Conservation (phyloP, 176 grass and related monocot genomes). For the Paspalum vaginatum region DNA sequence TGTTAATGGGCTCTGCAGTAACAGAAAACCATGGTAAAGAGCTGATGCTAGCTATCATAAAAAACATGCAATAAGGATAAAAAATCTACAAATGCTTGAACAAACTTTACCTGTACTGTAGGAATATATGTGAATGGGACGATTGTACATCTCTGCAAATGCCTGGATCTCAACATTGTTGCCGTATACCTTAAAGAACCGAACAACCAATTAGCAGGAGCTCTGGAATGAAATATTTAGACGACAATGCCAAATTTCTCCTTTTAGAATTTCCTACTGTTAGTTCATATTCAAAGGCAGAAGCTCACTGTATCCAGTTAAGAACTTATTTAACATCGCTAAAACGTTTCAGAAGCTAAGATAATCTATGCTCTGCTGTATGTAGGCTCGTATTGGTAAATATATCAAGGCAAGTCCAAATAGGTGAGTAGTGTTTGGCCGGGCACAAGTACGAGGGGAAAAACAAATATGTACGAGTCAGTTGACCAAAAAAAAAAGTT, state of each 20-base stretch:
- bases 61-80: constrained; percentile 5
- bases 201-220: constrained; percentile 19
- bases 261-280: background rate
- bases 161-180: constrained; percentile 99
- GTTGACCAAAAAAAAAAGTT: background rate
- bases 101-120: constrained; percentile 72
- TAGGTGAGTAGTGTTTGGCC: constrained; percentile 8
- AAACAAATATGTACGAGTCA: background rate
- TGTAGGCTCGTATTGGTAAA: constrained; percentile 6
- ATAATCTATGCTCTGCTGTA: background rate
- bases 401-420: constrained; percentile 20
- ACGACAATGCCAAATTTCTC: constrained; percentile 3
- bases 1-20: constrained; percentile 94
- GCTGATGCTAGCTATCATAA: background rate
- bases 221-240: constrained; percentile 24
- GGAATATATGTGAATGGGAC: constrained; percentile 97
- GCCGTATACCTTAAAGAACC: constrained; percentile 84
- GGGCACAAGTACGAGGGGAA: background rate
- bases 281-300: constrained; percentile 8
- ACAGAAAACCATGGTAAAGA: constrained; percentile 36
- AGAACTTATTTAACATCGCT: background rate
- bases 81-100: constrained; percentile 15
- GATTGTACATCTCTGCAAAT: constrained; percentile 99
- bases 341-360: constrained; percentile 25
- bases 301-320: constrained; percentile 3